Evolutionary conservation across 371 early-diverging fungal species (phyloP).

Genomic region (Fennellomyces sp.): DNA sequence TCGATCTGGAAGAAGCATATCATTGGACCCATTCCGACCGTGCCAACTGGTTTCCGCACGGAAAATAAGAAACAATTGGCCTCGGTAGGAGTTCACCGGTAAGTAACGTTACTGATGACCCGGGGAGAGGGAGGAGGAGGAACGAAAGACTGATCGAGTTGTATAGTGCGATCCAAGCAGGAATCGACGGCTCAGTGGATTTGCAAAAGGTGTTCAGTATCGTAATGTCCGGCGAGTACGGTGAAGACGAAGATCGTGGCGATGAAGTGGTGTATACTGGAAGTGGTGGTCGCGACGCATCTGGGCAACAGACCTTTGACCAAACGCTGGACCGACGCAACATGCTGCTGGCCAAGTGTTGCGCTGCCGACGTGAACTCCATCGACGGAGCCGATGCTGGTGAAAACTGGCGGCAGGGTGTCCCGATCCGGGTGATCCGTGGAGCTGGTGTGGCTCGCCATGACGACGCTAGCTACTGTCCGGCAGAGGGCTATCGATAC

Average conservation of each 20-base stretch:
- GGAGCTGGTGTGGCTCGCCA: neutral
- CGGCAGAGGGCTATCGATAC: slow-evolving; percentile 58
- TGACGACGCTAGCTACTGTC: slow-evolving; percentile 4
- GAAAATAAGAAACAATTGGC: neutral
- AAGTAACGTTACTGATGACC: neutral
- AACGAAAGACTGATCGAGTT: neutral
- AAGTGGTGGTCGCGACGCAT: slow-evolving; percentile 49
- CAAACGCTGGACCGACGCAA: slow-evolving; percentile 3
- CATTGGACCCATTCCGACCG: neutral
- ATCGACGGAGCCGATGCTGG: slow-evolving; percentile 86
- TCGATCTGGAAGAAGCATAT: neutral
- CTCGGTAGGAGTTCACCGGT: slow-evolving; percentile 6
- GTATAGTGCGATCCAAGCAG: slow-evolving; percentile 3
- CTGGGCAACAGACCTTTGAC: slow-evolving; percentile 1
- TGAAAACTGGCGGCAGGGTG: slow-evolving; percentile 82
- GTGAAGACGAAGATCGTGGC: slow-evolving; percentile 61
- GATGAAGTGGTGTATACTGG: slow-evolving; percentile 63
- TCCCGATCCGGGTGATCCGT: slow-evolving; percentile 26
- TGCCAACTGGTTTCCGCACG: slow-evolving; percentile 1
- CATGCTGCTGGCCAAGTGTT: slow-evolving; percentile 5
- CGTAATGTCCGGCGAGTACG: slow-evolving; percentile 55
- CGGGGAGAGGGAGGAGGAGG: no score
- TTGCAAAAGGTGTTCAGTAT: slow-evolving; percentile 15
- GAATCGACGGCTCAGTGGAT: slow-evolving; percentile 4
- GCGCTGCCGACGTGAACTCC: slow-evolving; percentile 24